Conservation (phyloP, 1,284 basidiomycete genomes). For the Apiotrichum gracile region DNA sequence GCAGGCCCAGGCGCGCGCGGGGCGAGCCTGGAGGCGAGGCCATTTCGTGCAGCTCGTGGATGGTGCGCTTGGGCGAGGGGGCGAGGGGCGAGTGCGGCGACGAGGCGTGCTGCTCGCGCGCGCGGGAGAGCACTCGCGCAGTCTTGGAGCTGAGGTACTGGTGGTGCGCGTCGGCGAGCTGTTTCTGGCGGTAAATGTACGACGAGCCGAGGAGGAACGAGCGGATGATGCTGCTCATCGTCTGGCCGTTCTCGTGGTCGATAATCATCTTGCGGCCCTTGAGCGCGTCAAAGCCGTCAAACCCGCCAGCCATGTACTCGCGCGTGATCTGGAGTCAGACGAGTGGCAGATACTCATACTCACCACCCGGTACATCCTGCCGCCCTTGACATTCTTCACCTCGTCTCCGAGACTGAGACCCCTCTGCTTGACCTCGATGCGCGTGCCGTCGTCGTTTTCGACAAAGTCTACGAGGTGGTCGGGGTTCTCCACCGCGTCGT, state of each 20-base stretch:
- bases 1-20: not conserved
- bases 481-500: conserved; percentile 26
- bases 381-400: conserved; percentile 55
- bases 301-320: conserved; percentile 47
- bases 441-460: conserved; percentile 46
- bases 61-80: conserved; percentile 9
- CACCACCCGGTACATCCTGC: conserved; percentile 66
- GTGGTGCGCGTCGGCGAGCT: conserved; percentile 35
- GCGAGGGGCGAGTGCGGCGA: conserved; percentile 18
- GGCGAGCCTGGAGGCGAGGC: conserved; percentile 11
- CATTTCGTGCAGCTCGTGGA: conserved; percentile 1
- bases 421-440: conserved; percentile 43
- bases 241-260: conserved; percentile 75
- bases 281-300: conserved; percentile 73
- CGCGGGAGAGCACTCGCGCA: conserved; percentile 27
- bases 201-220: conserved; percentile 66
- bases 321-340: conserved; percentile 40
- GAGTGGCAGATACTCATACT: conserved; percentile 29
- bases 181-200: conserved; percentile 47
- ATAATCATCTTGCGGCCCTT: conserved; percentile 65
- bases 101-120: conserved; percentile 20
- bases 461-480: conserved; percentile 39
- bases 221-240: conserved; percentile 74
- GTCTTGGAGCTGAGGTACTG: conserved; percentile 36
- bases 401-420: conserved; percentile 49